Evolutionary conservation across 2,329 filamentous ascomycete genomes (phyloP).

Genomic region (Ceratocystis cubensis): DNA sequence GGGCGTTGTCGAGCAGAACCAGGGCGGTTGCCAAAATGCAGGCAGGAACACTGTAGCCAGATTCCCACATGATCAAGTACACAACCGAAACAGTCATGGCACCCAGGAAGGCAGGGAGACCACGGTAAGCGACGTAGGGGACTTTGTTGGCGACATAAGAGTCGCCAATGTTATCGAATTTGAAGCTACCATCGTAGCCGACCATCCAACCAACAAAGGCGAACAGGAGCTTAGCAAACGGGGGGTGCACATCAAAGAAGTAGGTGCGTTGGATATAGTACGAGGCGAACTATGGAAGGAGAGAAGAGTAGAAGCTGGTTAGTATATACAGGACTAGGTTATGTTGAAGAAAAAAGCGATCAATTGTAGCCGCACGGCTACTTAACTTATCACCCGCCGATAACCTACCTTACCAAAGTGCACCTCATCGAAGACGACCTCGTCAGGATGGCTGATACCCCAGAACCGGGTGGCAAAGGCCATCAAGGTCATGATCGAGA

Average conservation of each 20-base stretch:
- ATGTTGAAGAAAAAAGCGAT: no score
- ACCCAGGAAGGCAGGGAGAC: constrained; percentile 82
- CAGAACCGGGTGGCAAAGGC: constrained; percentile 91
- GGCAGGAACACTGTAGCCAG: constrained; percentile 88
- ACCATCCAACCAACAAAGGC: constrained; percentile 95
- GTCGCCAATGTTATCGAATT: constrained; percentile 98
- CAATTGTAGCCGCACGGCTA: neutral
- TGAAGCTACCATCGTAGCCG: constrained; percentile 90
- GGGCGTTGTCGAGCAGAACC: constrained; percentile 90
- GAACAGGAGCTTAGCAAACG: constrained; percentile 95
- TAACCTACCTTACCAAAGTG: constrained; percentile 89
- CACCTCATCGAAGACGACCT: constrained; percentile 98
- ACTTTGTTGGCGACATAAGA: constrained; percentile 96
- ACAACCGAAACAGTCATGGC: constrained; percentile 86
- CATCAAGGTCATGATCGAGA: constrained; percentile 63
- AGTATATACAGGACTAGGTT: neutral
- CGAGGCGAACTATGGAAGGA: constrained; percentile 48
- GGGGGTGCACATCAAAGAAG: constrained; percentile 99
- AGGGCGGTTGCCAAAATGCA: constrained; percentile 76
- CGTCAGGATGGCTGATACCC: constrained; percentile 86
- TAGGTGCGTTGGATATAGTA: constrained; percentile 92
- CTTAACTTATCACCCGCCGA: neutral
- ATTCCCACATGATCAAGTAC: constrained; percentile 99
- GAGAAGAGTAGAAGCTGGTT: constrained; percentile 8
- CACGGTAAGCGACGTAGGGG: constrained; percentile 89